These are phyloP conservation scores for Leucaena leucocephala DNA, from an alignment of 306 rosid genomes.

Conservation along the genomic window DNA sequence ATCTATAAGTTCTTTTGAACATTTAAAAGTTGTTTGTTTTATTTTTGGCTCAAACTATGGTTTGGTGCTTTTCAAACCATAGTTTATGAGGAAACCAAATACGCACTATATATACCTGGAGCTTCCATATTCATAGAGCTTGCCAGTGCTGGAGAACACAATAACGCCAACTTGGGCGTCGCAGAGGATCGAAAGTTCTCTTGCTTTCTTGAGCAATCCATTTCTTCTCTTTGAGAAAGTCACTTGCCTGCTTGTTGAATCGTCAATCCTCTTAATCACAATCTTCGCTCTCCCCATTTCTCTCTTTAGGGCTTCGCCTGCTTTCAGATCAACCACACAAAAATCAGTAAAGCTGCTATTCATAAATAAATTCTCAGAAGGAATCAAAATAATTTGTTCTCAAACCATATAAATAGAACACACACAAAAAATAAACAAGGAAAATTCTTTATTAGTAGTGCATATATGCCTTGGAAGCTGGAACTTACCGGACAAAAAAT, in stretches of 20 bases:
- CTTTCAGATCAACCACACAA: background rate
- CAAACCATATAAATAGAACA: background rate
- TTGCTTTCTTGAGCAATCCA: conserved; percentile 52
- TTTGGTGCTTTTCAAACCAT: too few relatives aligned
- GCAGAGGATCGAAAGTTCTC: conserved; percentile 47
- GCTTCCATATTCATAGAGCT: conserved; percentile 47
- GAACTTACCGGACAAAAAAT: conserved; percentile 15
- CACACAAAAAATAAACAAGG: background rate
- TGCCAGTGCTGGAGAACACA: conserved; percentile 45
- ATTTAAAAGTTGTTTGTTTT: too few relatives aligned
- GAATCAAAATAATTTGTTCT: background rate
- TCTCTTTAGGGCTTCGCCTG: conserved; percentile 28
- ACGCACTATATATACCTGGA: conserved; percentile 22
- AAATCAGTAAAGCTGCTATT: background rate
- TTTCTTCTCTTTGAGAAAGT: conserved; percentile 51
- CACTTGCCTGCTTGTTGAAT: conserved; percentile 45
- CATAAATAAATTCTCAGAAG: background rate
- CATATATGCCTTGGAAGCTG: background rate
- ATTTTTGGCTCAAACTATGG: too few relatives aligned
- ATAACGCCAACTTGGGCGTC: conserved; percentile 51
- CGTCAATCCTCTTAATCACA: conserved; percentile 39
- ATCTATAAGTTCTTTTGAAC: too few relatives aligned
- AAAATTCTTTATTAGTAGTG: background rate
- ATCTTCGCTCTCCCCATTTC: conserved; percentile 49
- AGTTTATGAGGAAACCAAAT: too few relatives aligned